phyloP scores from a whole-genome alignment of 1,284 basidiomycete genomes.

The Stygiomarasmius scandens region DNA sequence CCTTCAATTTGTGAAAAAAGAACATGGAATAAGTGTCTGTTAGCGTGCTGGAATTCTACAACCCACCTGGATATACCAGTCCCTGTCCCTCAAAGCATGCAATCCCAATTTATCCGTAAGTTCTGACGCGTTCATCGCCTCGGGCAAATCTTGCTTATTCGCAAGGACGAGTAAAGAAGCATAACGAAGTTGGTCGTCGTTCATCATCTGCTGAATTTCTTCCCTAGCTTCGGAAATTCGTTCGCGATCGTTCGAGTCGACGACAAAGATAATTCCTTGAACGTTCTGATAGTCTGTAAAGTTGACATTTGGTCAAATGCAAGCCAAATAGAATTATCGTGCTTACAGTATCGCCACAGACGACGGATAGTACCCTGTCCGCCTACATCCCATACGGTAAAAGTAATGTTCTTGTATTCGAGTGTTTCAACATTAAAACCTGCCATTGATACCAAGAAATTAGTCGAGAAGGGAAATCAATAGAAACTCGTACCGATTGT shows the following conservation, averaged over 20 bases:
- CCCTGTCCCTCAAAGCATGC: conserved; percentile 94
- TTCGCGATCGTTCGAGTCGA: conserved; percentile 99
- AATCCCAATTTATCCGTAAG: conserved; percentile 99
- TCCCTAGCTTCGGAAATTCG: conserved; percentile 99
- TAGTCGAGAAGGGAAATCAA: not conserved
- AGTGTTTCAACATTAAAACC: conserved; percentile 99
- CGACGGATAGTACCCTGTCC: conserved; percentile 99
- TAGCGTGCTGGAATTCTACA: too few species aligned
- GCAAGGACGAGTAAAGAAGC: conserved; percentile 98
- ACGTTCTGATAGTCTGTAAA: conserved; percentile 98
- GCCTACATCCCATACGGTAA: conserved; percentile 99
- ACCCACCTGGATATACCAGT: conserved; percentile 97
- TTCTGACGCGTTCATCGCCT: conserved; percentile 99
- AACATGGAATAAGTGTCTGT: too few species aligned
- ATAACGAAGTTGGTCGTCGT: conserved; percentile 99
- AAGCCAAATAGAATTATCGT: too few species aligned
- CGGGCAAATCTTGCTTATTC: conserved; percentile 99
- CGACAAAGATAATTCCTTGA: conserved; percentile 99
- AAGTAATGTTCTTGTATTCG: conserved; percentile 99
- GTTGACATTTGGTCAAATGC: too few species aligned
- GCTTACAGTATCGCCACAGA: conserved; percentile 98
- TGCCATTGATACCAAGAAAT: conserved; percentile 37
- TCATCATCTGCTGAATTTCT: conserved; percentile 99
- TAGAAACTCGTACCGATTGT: conserved; percentile 82
- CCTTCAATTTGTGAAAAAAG: conserved; percentile 54